Evolutionary conservation across 148 eudicot genomes (phyloP), one percentile per base, ranked within the genome.

Genomic region (Gaultheria prostrata): DNA sequence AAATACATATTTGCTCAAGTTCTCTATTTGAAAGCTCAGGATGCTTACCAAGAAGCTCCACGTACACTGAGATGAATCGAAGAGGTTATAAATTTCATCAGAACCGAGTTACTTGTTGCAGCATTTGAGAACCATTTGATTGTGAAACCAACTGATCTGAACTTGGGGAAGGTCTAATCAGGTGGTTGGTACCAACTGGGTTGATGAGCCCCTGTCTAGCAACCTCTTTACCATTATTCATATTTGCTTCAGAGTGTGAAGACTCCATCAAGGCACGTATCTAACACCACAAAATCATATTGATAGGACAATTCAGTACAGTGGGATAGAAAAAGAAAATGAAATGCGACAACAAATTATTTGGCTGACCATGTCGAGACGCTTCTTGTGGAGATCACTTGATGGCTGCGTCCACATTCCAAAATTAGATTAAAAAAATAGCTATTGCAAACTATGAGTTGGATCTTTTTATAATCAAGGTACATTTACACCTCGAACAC

Each of bases 301-400:
- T 24, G 71, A 76, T 6, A 45, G 21, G n/a, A 24, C 15, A 70
- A 4, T 51, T 65, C 49, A 81, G 79, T 3, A 24, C 26, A 20
- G 6, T 33, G 45, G 50, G 75, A 53, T 45, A 54, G 56, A 84
- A 74, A 72, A 70, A 81, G 30, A 54, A 24, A 51, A 51, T 28
- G 3, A 28, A 59, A 80, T 20, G 72, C 48, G 84, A 33, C 75
- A 9, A 78, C 7, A 50, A 51, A 32, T 20, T 85, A 18, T 56
- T 80, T 5, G 71, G 82, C 89, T 89, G 81, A 95, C 98, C 91
- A 85, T 86, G 77, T 92, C 94, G 63, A 92, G 90, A 71, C 97
- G 98, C 90, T 89, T 94, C 89, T 85, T 90, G 90, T 94, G 98
- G 85, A 85, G 73, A 82, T 92, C 95, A 86, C 90, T 91, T 86